Conservation (phyloP, 208 protist species). For the Eutreptiella sp. region DNA sequence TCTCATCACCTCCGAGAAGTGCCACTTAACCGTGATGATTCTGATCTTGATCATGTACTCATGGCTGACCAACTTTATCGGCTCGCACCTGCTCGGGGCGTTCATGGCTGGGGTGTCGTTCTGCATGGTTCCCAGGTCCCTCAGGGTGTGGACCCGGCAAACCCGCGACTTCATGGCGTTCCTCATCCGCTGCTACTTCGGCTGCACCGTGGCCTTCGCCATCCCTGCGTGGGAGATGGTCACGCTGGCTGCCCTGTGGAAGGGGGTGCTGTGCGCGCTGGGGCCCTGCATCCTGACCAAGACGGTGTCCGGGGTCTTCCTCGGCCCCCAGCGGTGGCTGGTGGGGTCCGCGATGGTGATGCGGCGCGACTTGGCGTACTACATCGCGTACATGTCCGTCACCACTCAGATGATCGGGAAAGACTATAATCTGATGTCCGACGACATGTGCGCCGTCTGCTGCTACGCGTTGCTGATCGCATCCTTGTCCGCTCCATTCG, state of each 20-base stretch:
- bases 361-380: too few relatives aligned
- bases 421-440: too few relatives aligned
- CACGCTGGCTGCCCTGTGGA: background rate
- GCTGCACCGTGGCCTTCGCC: background rate
- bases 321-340: too few relatives aligned
- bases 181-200: background rate
- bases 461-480: too few relatives aligned
- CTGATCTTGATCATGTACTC: too few relatives aligned
- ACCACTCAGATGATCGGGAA: background rate
- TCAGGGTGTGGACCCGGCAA: constrained; percentile 3
- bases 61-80: too few relatives aligned
- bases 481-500: too few relatives aligned
- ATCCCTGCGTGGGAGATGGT: constrained; percentile 6
- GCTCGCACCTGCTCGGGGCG: constrained; percentile 3
- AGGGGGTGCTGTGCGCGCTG: constrained; percentile 3
- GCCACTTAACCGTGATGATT: too few relatives aligned
- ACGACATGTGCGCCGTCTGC: too few relatives aligned
- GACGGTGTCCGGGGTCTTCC: background rate
- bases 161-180: background rate
- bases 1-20: too few relatives aligned
- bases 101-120: constrained; percentile 10
- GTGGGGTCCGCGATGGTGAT: too few relatives aligned
- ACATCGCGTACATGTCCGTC: too few relatives aligned
- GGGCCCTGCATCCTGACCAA: constrained; percentile 9
- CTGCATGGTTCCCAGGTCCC: constrained; percentile 2